Percentiles rank a stretch among this genome's conserved stretches.
Evolutionary conservation across 495 filamentous ascomycete genomes (phyloP).

Genomic region (Podospora anserina): DNA sequence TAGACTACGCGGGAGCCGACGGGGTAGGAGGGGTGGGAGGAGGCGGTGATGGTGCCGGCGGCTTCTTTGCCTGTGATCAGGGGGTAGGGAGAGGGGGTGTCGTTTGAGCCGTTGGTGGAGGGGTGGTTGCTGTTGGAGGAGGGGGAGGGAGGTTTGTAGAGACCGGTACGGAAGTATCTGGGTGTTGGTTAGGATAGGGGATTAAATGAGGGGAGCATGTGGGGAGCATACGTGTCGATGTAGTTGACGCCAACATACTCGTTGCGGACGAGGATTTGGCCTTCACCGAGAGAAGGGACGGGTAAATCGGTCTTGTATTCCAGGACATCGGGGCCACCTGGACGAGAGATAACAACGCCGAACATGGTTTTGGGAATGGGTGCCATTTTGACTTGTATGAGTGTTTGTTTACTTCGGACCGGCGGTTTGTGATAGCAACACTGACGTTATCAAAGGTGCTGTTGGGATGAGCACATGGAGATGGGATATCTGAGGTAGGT

Average conservation of each 20-base stretch:
- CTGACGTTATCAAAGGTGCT: neutral
- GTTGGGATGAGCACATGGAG: neutral
- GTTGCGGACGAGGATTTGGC: conserved; percentile 81
- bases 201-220: conserved; percentile 7
- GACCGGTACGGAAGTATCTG: conserved; percentile 86
- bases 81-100: conserved; percentile 55
- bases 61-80: conserved; percentile 83
- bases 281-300: conserved; percentile 66
- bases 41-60: conserved; percentile 46
- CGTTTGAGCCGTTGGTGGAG: conserved; percentile 85
- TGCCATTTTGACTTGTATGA: conserved; percentile 13
- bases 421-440: neutral
- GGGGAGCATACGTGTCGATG: conserved; percentile 64
- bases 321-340: conserved; percentile 76
- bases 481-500: neutral
- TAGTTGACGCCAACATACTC: conserved; percentile 84
- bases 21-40: conserved; percentile 35
- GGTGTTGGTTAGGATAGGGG: conserved; percentile 9
- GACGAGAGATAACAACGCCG: conserved; percentile 68
- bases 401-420: neutral
- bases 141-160: conserved; percentile 64
- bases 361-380: conserved; percentile 64
- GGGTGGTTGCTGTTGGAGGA: conserved; percentile 60
- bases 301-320: conserved; percentile 71
- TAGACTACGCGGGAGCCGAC: conserved; percentile 71